Evolutionary conservation across 768 basidiomycete species (phyloP), one percentile per base, ranked within the genome.

Genomic region (Lactifluus subvellereus): DNA sequence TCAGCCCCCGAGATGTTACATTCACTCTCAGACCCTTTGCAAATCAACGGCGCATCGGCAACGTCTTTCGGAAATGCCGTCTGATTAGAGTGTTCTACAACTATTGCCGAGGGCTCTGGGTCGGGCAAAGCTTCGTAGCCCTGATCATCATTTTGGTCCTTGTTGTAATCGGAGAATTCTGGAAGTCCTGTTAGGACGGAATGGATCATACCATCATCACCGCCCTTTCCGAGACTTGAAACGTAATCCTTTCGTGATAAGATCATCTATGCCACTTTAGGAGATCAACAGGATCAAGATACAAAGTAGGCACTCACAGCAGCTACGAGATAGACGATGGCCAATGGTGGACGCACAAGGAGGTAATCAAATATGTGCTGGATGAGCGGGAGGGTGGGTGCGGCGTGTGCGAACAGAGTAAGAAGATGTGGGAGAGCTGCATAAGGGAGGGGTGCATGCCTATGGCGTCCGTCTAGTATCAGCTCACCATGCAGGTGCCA

Each of bases 331-430:
- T 96, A 98, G 0, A 96, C 87, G 2, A 85, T 80, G 1, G 80
- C 78, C 33, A 94, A 82, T 10, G 94, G 94, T 30, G 91, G 91
- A 40, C 94, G 81, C 66, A 85, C 84, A 13, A 98, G 76, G 10
- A 97, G 75, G 71, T 86, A 98, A 74, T 98, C 94, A 73, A 96
- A 98, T 52, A 94, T 84, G 66, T 94, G 88, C 71, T 96, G 94
- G 32, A 94, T 89, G 43, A 94, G 84, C 5, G 88, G 82, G n/a
- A 96, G 80, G 2, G 89, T 90, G 8, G 94, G 91, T 60, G 94
- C 81, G 68, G 97, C 94, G 72, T 98, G 94, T 11, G 94, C 86
- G 76, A 98, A 94, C 35, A 96, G 81, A 0, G 94, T 96, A 38
- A 98, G 78, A 37, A 97, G 83, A 74, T 94, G 91, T 4, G 93